A percentile compares a stretch with the other conserved stretches of the same genome.
Evolutionary conservation across 108 stramenopile genomes (phyloP).

Genomic region (Aurantiochytrium sp.): DNA sequence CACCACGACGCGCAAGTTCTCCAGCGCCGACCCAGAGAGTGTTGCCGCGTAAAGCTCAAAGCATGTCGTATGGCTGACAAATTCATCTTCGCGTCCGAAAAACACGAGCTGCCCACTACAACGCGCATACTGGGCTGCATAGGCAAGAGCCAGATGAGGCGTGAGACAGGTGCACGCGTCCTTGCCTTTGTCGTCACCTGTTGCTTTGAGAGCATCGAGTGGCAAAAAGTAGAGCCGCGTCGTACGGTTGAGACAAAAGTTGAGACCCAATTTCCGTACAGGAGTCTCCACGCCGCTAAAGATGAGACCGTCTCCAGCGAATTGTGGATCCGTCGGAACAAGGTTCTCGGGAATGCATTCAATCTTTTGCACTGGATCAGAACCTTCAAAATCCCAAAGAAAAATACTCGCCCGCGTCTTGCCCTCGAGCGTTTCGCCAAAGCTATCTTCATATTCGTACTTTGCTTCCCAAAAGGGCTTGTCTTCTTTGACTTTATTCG

Average conservation of each 20-base stretch:
- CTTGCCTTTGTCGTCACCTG: background rate
- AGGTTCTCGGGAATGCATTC: background rate
- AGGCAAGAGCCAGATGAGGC: background rate
- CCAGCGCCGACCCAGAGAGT: background rate
- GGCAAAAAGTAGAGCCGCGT: background rate
- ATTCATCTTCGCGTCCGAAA: background rate
- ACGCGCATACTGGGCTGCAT: background rate
- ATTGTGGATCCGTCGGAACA: background rate
- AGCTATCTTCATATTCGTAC: background rate
- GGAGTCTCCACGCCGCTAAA: background rate
- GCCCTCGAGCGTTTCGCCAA: constrained; percentile 14
- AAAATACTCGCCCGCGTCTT: background rate
- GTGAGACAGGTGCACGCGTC: background rate
- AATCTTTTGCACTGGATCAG: background rate
- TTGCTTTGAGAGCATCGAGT: background rate
- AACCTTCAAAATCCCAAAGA: background rate
- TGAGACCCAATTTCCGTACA: background rate
- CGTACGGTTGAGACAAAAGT: constrained; percentile 1
- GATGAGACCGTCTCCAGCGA: background rate
- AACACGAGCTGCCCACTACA: background rate
- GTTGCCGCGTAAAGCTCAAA: background rate
- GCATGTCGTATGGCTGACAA: background rate
- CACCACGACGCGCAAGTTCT: background rate
- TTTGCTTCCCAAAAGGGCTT: background rate
- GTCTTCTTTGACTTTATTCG: background rate